A percentile compares a stretch with the other conserved stretches of the same genome.
Conservation (phyloP, 352 stramenopile genomes). For the Plasmopara halstedii region DNA sequence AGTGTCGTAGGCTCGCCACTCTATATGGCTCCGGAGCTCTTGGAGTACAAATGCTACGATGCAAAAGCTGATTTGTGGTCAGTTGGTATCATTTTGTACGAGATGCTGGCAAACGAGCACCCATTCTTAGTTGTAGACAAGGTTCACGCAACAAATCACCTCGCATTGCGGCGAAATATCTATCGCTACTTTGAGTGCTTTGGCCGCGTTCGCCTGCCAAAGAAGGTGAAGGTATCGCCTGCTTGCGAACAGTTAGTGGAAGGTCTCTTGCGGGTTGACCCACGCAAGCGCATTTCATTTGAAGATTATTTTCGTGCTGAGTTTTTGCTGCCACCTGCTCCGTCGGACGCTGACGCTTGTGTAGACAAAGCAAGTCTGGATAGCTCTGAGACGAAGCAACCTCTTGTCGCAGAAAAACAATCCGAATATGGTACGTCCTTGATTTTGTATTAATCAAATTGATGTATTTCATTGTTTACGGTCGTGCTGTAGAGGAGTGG, state of each 20-base stretch:
- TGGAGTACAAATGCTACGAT: conserved; percentile 84
- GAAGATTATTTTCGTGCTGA: conserved; percentile 66
- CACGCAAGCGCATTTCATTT: conserved; percentile 63
- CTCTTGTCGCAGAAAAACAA: conserved; percentile 60
- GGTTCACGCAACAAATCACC: conserved; percentile 67
- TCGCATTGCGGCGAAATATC: conserved; percentile 69
- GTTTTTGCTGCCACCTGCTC: conserved; percentile 54
- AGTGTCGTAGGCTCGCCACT: conserved; percentile 73
- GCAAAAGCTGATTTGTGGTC: conserved; percentile 77
- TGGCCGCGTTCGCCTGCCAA: conserved; percentile 39
- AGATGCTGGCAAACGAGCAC: conserved; percentile 79
- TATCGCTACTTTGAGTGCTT: conserved; percentile 67
- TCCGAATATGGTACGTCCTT: conserved; percentile 42
- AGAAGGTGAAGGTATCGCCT: conserved; percentile 42
- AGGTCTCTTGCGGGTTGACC: conserved; percentile 51
- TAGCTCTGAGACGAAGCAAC: conserved; percentile 50
- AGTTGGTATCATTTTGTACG: conserved; percentile 75
- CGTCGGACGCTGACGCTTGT: conserved; percentile 17
- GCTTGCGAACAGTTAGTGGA: conserved; percentile 61
- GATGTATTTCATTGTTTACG: not conserved
- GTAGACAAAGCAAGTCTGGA: conserved; percentile 23
- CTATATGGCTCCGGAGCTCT: conserved; percentile 72
- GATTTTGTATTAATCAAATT: not conserved
- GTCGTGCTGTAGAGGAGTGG: conserved; percentile 41
- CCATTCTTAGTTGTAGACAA: conserved; percentile 73